Evolutionary conservation across 176 grass and related monocot genomes (phyloP).

Genomic region (Dactylis glomerata): DNA sequence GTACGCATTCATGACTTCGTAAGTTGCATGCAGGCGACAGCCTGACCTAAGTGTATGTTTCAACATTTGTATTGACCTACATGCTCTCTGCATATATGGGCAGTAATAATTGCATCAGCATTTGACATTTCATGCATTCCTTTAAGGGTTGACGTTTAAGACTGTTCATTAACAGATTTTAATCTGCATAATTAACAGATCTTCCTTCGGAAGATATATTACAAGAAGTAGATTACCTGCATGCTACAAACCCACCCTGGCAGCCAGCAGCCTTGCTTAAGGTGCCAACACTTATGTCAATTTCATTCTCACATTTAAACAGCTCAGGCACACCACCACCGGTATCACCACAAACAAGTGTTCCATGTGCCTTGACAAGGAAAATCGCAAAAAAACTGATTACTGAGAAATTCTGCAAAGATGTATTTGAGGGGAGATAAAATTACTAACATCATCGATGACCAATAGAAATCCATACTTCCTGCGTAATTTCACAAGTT

Average conservation of each 20-base stretch:
- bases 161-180: not conserved
- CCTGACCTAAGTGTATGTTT: not conserved
- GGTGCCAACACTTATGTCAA: constrained; percentile 88
- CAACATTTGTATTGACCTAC: not conserved
- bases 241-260: constrained; percentile 84
- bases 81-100: not conserved
- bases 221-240: constrained; percentile 51
- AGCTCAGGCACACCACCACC: constrained; percentile 70
- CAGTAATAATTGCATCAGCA: not conserved
- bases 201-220: not conserved
- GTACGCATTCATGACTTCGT: not conserved
- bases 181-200: not conserved
- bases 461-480: constrained; percentile 87
- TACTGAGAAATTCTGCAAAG: not conserved
- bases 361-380: constrained; percentile 77
- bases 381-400: constrained; percentile 15
- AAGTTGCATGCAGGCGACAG: not conserved
- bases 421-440: constrained; percentile 20
- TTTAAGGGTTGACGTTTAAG: not conserved
- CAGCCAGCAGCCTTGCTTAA: constrained; percentile 88
- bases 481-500: constrained; percentile 68
- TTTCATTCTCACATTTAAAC: constrained; percentile 67
- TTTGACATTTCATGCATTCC: not conserved
- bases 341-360: constrained; percentile 83
- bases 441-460: constrained; percentile 82